Evolutionary conservation across 2,329 filamentous ascomycete genomes (phyloP).

Genomic region (Plenodomus biglobosus): DNA sequence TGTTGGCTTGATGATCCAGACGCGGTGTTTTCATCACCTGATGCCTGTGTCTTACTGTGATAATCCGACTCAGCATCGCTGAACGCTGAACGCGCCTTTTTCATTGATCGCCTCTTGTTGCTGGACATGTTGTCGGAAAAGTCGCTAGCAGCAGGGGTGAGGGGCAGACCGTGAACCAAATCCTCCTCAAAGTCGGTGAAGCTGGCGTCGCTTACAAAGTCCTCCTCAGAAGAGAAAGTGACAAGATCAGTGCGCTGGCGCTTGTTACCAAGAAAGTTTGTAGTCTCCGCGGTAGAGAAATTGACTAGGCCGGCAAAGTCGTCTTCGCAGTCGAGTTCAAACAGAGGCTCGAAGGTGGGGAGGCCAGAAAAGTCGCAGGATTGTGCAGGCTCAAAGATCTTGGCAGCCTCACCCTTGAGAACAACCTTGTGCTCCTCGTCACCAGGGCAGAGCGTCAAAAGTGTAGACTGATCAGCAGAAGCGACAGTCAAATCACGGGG

Average conservation of each 20-base stretch:
- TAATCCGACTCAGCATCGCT: constrained; percentile 43
- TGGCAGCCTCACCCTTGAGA: constrained; percentile 50
- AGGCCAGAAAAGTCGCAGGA: constrained; percentile 57
- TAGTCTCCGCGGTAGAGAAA: constrained; percentile 62
- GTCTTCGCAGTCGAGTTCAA: constrained; percentile 88
- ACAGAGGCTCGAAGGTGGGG: constrained; percentile 79
- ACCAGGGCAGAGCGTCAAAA: constrained; percentile 62
- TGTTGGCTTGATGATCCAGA: constrained; percentile 44
- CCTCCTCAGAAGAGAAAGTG: constrained; percentile 66
- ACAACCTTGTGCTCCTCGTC: constrained; percentile 62
- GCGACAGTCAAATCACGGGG: constrained; percentile 82
- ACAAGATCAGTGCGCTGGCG: constrained; percentile 71
- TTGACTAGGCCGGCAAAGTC: constrained; percentile 78
- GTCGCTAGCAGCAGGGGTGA: constrained; percentile 62
- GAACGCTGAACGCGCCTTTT: constrained; percentile 33
- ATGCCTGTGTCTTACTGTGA: constrained; percentile 38
- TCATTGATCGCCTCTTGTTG: constrained; percentile 32
- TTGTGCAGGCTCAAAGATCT: constrained; percentile 40
- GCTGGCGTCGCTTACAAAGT: constrained; percentile 75
- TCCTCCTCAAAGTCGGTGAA: constrained; percentile 75
- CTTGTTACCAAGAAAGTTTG: constrained; percentile 64
- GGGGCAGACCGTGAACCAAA: constrained; percentile 61
- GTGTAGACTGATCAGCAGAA: constrained; percentile 64
- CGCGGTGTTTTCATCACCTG: constrained; percentile 36
- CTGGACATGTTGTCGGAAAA: constrained; percentile 34